Conservation (phyloP, 208 protist species). For the Naegleria fowleri region DNA sequence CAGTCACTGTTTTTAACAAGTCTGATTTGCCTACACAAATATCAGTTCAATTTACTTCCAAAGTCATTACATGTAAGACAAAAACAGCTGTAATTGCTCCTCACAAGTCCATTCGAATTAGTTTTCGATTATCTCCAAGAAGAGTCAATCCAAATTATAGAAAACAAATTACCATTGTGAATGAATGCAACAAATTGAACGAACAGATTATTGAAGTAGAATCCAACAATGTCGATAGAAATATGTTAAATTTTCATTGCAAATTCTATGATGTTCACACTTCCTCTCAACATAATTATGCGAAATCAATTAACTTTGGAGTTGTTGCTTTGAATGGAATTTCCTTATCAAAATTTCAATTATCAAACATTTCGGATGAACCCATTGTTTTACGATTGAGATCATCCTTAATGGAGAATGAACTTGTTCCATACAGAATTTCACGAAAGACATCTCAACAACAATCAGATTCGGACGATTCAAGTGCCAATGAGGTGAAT, state of each 20-base stretch:
- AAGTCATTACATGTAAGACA: conserved; percentile 2
- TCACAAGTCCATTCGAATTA: neutral
- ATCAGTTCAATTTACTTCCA: neutral
- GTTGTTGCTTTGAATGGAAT: neutral
- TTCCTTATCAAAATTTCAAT: neutral
- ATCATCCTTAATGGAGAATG: neutral
- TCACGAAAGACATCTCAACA: neutral
- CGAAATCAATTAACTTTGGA: conserved; percentile 7
- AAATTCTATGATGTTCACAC: conserved; percentile 13
- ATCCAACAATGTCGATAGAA: conserved; percentile 21
- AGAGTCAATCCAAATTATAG: conserved; percentile 20
- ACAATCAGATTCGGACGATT: neutral
- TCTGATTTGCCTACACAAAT: neutral
- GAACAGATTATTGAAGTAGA: neutral
- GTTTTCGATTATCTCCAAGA: conserved; percentile 18
- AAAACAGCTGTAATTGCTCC: neutral
- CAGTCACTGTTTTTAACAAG: neutral
- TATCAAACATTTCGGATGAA: neutral
- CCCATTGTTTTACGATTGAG: neutral
- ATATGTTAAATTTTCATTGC: conserved; percentile 24
- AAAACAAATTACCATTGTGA: conserved; percentile 21
- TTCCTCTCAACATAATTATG: conserved; percentile 14
- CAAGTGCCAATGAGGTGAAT: neutral
- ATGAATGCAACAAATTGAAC: neutral
- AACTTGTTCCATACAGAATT: neutral